Base-by-base conservation (phyloP, 2,329 filamentous ascomycete genomes). In the Fusarium sterilihyphosum region DNA sequence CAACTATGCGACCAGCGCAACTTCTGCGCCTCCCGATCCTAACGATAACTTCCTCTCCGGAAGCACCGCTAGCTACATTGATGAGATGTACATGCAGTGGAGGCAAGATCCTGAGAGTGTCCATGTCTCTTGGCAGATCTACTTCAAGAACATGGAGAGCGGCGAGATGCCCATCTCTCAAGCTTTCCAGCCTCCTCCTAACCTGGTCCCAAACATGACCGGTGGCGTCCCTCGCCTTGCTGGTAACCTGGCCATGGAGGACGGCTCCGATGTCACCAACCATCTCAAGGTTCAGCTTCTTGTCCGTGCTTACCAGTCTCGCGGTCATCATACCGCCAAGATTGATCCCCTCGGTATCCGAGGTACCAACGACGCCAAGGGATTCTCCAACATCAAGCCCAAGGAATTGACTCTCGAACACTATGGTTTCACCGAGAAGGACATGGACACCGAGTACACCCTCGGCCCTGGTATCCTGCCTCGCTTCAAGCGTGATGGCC, bases 61-160 rank as follows among this genome's bases (percentile, higher is more conserved):
- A 77, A 98, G 94, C 88, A 96, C 96, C 70, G 96, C 96, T 85
- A 98, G 97, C 87, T 99, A 99, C 87, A 94, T 99, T 83, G 96
- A 99, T 84, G 96, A 98, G 88, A 99, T 99, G 96, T 99, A 99
- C 86, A 88, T 98, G 87, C 92, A 95, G 83, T 99, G 96, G 96
- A 98, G 96, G 86, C 88, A 93, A 75, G 95, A 99, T 80, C 95
- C 96, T 60, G 90, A 91, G 80, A 98, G 94, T 82, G 96, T 99
- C 68, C 96, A 99, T 85, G 89, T 98, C 80, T 99, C 96, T 83
- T 99, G 96, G 96, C 96, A 98, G 87, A 92, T 97, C 82, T 99
- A 99, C 90, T 99, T 99, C 90, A 94, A 92, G 87, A 99, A 99
- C 87, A 98, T 99, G 93, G 96, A 99, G 88, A 93, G 91, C 77